Base-by-base conservation (phyloP, 2,329 filamentous ascomycete species). In the Neonectria ditissima region DNA sequence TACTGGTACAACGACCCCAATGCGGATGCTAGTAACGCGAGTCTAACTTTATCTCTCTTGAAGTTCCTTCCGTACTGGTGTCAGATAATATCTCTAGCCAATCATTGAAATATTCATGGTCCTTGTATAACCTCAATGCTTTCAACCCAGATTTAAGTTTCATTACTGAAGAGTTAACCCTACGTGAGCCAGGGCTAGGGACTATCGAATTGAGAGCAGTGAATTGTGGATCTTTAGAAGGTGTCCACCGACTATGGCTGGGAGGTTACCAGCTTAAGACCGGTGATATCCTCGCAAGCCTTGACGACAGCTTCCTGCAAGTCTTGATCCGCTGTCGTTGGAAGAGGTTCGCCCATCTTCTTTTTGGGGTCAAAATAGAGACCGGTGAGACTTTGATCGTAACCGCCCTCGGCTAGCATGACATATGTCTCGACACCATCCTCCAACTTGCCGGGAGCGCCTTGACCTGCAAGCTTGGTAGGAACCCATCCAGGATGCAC, bases 351-450 rank as follows among this genome's bases (percentile, higher is more conserved):
- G 13, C 50, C 66, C 11, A 58, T 59, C 30, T 63, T 55, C 56
- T 45, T 68, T 58, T 66, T 71, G 2, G 69, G 69, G 8, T 69
- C 59, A 43, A 69, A 70, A 41, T 70, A 70, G 14, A 39, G 58
- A n/a, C 65, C 68, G 37, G 56, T 64, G 6, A 70, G 26, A 7
- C 24, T 64, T 1, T 62, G 55, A 55, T 70, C 69, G 20, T 70
- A 69, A 5, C 67, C 66, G 18, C 69, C 68, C 32, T 70, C 68
- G 8, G 62, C 69, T 30, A 71, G n/a, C 60, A 65, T 69, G 2
- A 71, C 22, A 43, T 71, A 71, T 32, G 59, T 64, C 51, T 70
- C 64, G 24, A 69, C 57, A 9, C 67, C 67, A 57, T 70, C 69
- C n/a, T 71, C 65, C 47, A 71, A 55, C 43, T 65, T 72, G 9